phyloP scores from a whole-genome alignment of 768 basidiomycete species.

The Lactarius sanguifluus region DNA sequence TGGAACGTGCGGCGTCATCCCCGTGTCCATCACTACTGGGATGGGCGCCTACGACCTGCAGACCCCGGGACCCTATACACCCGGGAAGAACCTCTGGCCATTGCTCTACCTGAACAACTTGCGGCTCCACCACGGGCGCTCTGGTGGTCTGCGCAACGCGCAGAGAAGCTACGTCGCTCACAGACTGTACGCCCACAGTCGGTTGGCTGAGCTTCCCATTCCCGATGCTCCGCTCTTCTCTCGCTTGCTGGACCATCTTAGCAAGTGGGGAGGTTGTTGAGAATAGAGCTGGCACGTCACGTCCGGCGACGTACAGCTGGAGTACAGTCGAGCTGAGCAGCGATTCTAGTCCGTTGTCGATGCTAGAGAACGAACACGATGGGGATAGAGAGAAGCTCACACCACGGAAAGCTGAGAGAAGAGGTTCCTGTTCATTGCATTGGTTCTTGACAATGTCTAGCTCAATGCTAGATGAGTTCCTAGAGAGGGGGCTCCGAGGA shows the following conservation, averaged over 20 bases:
- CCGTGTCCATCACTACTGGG: background rate
- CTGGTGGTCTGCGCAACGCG: background rate
- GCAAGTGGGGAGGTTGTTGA: background rate
- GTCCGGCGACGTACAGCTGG: background rate
- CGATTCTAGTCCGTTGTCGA: background rate
- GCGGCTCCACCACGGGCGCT: background rate
- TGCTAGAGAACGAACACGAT: background rate
- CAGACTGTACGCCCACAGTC: background rate
- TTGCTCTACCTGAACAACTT: constrained; percentile 1
- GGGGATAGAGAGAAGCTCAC: background rate
- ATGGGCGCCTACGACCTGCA: background rate
- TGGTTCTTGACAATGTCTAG: background rate
- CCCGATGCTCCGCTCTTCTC: background rate
- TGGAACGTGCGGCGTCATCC: background rate
- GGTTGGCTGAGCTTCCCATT: background rate
- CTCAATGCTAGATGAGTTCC: background rate
- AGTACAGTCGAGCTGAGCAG: background rate
- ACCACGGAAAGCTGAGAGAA: background rate
- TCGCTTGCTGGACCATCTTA: background rate
- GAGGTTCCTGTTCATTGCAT: background rate
- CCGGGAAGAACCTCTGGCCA: background rate
- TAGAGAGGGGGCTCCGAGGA: background rate
- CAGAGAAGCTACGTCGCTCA: background rate
- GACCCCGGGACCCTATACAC: background rate
- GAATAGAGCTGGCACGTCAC: background rate